Percentiles rank a stretch among this genome's conserved stretches.
Conservation (phyloP, 2,329 filamentous ascomycete species). For the Fusarium sp. region DNA sequence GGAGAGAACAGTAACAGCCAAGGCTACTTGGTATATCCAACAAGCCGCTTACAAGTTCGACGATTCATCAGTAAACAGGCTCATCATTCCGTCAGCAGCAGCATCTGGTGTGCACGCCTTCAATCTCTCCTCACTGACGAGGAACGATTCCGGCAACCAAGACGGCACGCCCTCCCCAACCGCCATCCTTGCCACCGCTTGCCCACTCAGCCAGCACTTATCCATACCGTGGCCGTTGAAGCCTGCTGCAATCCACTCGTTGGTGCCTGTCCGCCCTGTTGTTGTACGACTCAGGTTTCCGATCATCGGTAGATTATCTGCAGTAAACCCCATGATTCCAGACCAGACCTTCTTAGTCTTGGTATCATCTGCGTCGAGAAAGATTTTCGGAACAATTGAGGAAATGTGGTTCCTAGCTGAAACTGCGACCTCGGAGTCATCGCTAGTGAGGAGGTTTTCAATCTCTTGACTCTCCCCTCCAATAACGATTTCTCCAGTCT, state of each 20-base stretch:
- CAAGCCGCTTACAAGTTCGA: background rate
- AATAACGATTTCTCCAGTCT: constrained; percentile 59
- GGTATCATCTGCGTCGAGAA: background rate
- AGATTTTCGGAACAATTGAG: constrained; percentile 54
- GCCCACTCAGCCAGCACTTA: constrained; percentile 61
- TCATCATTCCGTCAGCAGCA: background rate
- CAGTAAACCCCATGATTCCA: constrained; percentile 59
- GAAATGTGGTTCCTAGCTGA: constrained; percentile 48
- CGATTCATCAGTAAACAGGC: background rate
- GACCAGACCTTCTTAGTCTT: constrained; percentile 56
- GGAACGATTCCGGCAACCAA: constrained; percentile 23
- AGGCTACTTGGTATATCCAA: too few relatives aligned
- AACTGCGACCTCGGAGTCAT: constrained; percentile 55
- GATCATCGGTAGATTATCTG: constrained; percentile 60
- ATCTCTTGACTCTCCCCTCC: constrained; percentile 60
- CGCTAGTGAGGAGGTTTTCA: constrained; percentile 55
- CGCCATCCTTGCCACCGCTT: constrained; percentile 48
- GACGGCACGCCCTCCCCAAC: constrained; percentile 35
- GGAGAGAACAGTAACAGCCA: too few relatives aligned
- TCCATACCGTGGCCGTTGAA: constrained; percentile 64
- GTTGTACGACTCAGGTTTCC: constrained; percentile 52
- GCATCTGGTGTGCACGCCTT: background rate
- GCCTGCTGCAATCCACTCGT: constrained; percentile 61
- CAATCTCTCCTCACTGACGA: constrained; percentile 11
- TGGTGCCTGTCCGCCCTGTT: constrained; percentile 20